phyloP scores from a whole-genome alignment of 148 eudicot species.

The Agrostemma githago region DNA sequence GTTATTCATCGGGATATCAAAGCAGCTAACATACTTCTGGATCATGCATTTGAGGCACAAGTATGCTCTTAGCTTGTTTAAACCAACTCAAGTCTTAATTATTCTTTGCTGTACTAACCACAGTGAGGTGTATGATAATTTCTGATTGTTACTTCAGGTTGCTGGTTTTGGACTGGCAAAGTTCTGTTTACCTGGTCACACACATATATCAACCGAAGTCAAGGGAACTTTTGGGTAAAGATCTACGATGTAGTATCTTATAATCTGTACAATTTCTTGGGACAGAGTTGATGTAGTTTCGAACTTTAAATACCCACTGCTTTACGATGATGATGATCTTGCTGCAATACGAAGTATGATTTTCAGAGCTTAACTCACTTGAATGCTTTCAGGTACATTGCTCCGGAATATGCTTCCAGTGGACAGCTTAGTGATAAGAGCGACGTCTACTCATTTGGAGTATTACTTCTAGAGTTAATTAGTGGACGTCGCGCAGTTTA shows the following conservation, averaged over 20 bases:
- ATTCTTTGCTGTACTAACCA: neutral
- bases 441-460: conserved; percentile 82
- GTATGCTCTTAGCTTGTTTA: conserved; percentile 26
- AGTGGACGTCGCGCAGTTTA: conserved; percentile 66
- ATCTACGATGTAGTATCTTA: neutral
- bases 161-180: conserved; percentile 97
- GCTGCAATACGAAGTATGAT: neutral
- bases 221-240: conserved; percentile 95
- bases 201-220: conserved; percentile 83
- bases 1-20: conserved; percentile 79
- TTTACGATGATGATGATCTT: neutral
- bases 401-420: conserved; percentile 81
- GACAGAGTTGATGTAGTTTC: neutral
- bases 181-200: conserved; percentile 59
- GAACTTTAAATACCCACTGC: neutral
- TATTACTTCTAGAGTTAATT: conserved; percentile 68
- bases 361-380: neutral
- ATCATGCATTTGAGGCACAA: conserved; percentile 71
- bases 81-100: neutral
- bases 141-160: conserved; percentile 46
- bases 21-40: conserved; percentile 72
- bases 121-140: neutral
- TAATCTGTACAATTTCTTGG: neutral
- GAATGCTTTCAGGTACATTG: conserved; percentile 51
- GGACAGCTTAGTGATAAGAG: conserved; percentile 81